Conservation (phyloP, 345 rosid genomes). For the Gossypium longicalyx region DNA sequence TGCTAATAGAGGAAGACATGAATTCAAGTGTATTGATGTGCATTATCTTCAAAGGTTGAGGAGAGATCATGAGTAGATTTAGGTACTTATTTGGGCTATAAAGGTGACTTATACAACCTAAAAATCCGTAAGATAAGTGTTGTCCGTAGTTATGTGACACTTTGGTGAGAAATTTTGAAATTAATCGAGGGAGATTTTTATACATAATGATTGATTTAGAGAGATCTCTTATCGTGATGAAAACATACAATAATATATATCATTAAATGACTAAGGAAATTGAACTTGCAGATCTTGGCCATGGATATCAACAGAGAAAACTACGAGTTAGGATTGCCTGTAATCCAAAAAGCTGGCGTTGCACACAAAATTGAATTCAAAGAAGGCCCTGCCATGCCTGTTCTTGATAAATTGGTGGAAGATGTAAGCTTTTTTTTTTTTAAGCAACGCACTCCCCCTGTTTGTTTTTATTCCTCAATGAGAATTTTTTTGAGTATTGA, state of each 20-base stretch:
- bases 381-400: slow-evolving; percentile 98
- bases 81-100: no score
- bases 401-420: slow-evolving; percentile 69
- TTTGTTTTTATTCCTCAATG: not conserved
- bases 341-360: slow-evolving; percentile 86
- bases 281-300: slow-evolving; percentile 67
- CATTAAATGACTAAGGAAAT: not conserved
- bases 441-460: not conserved
- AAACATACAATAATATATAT: no score
- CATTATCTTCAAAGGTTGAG: accelerated
- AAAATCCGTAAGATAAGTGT: no score
- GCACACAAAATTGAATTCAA: slow-evolving; percentile 90
- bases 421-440: slow-evolving; percentile 52
- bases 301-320: slow-evolving; percentile 92
- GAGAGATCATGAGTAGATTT: accelerated
- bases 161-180: no score
- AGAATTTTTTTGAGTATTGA: not conserved
- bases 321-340: slow-evolving; percentile 84
- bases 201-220: no score
- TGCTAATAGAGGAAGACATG: no score
- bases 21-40: no score
- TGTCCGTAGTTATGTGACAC: no score
- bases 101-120: no score
- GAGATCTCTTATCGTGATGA: no score
- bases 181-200: no score